Evolutionary conservation across 257 asterid genomes (phyloP).

Genomic region (Solanum bulbocastanum): DNA sequence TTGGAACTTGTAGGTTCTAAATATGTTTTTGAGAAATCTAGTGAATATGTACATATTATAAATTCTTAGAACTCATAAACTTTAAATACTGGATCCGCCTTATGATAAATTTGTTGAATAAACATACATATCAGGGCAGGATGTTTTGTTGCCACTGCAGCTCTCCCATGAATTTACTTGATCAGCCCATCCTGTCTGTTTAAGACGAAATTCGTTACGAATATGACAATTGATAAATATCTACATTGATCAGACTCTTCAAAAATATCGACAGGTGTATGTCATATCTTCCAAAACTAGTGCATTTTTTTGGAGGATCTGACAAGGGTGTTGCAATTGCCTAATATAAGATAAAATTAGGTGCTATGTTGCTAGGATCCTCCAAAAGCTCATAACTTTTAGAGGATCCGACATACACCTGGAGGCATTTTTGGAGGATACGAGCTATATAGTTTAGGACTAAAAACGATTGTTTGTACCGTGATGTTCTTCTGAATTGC

Average conservation of each 20-base stretch:
- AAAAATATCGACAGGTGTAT: neutral
- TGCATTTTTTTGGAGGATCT: neutral
- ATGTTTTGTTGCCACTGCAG: slow-evolving; percentile 33
- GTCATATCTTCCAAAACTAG: neutral
- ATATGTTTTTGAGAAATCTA: neutral
- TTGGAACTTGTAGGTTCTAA: neutral
- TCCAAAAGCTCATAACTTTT: neutral
- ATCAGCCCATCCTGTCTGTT: slow-evolving; percentile 63
- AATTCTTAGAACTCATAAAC: neutral
- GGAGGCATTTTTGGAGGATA: neutral
- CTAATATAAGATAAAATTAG: neutral
- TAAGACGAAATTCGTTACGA: neutral
- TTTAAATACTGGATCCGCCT: neutral
- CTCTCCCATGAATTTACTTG: slow-evolving; percentile 65
- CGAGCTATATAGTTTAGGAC: neutral
- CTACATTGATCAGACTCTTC: neutral
- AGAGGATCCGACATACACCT: neutral
- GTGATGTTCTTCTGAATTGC: slow-evolving; percentile 61
- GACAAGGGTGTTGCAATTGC: neutral
- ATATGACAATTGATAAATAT: neutral
- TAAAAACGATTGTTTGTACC: slow-evolving; percentile 16
- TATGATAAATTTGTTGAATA: neutral
- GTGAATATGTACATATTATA: neutral
- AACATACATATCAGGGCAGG: slow-evolving; percentile 68
- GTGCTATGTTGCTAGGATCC: neutral